Percentiles rank a stretch among this genome's conserved stretches.
Conservation (phyloP, 1,284 basidiomycete genomes). For the Trichosporon inkin region DNA sequence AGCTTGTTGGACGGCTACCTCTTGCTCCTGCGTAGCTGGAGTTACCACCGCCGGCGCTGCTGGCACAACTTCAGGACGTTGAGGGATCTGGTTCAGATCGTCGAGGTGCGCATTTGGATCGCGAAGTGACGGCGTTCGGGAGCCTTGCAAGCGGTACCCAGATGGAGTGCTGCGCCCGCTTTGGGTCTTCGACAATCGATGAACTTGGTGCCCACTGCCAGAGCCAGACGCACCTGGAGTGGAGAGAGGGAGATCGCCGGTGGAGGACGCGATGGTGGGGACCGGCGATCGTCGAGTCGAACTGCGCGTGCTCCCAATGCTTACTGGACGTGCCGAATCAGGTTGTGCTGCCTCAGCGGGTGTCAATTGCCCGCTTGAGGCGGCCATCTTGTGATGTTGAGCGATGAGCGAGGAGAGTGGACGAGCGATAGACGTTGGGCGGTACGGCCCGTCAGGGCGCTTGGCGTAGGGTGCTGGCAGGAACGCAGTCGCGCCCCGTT, state of each 20-base stretch:
- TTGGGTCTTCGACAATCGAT: too few species aligned
- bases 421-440: background rate
- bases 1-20: background rate
- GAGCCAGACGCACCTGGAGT: background rate
- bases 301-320: background rate
- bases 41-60: background rate
- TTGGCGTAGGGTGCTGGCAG: slow-evolving; percentile 1
- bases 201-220: background rate
- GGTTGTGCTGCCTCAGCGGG: slow-evolving; percentile 1
- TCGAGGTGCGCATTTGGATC: background rate
- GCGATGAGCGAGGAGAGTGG: background rate
- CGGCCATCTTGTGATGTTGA: background rate
- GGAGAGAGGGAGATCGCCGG: background rate
- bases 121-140: background rate
- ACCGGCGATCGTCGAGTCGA: background rate
- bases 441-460: background rate
- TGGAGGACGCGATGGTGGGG: background rate
- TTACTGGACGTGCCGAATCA: too few species aligned
- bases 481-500: background rate
- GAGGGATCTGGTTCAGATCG: background rate
- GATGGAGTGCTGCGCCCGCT: background rate
- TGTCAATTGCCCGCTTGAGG: slow-evolving; percentile 6
- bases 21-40: background rate
- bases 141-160: background rate
- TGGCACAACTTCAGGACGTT: background rate